Base-by-base conservation (phyloP, 345 rosid genomes). In the Acer negundo region DNA sequence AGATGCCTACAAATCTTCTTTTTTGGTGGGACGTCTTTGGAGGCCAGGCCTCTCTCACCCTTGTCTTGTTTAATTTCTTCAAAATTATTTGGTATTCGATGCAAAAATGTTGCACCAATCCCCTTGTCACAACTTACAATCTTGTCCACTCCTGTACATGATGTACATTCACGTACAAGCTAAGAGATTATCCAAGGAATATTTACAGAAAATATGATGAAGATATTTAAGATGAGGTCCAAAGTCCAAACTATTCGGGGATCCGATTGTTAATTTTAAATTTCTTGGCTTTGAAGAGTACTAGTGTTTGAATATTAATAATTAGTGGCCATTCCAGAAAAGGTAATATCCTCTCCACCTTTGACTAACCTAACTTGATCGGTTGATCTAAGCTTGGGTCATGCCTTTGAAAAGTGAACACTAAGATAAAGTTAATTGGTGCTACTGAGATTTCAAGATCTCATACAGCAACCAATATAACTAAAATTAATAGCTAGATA, bases 41-140 rank as follows among this genome's bases (percentile, higher is more conserved):
- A 23, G 76, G 68, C 10, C 46, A 35, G 46, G 9, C 22, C n/a
- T 51, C 53, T 70, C 66, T 66, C 31, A 26, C 49, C 44, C 49
- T 76, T 75, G 80, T 80, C 80, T 78, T 79, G 82, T 20, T n/a
- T n/a, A n/a, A n/a, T n/a, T 67, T 64, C 70, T 22, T 44, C 55
- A 64, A 73, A 67, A 75, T 16, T 10, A 38, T 66, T 62, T 62
- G 68, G 63, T 16, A 63, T 56, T 74, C 28, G 81, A 69, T 70
- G 71, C 69, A 68, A 68, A 59, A 67, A 22, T 42, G 4, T 35
- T 4, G 38, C 76, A 13, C 53, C n/a, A 9, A 72, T 56, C 35
- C 66, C 19, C 28, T 47, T 74, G 59, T 31, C 42, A 61, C 67
- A 17, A 40, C 24, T 24, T 15, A 62, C 42, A 73, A 62, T 62